These are phyloP conservation scores for Tetrapisispora iriomotensis DNA, from an alignment of 805 yeast species.

Conservation along the genomic window DNA sequence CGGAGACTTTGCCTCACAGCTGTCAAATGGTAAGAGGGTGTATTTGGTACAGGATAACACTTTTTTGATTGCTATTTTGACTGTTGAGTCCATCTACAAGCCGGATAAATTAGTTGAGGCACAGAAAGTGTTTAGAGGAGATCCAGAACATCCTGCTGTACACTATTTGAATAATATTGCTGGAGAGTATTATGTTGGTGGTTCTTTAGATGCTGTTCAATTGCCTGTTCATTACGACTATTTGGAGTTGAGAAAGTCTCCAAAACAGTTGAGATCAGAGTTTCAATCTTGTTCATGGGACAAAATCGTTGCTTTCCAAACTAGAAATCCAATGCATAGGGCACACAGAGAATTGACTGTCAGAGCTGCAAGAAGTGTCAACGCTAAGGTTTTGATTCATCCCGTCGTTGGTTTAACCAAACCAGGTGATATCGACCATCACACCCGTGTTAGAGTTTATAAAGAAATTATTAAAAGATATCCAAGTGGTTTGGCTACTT, in stretches of 20 bases:
- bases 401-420: conserved; percentile 96
- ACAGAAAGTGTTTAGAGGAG: conserved; percentile 83
- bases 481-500: conserved; percentile 87
- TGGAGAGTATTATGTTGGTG: conserved; percentile 83
- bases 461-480: conserved; percentile 85
- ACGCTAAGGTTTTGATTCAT: conserved; percentile 81
- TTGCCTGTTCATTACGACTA: conserved; percentile 87
- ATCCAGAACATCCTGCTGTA: conserved; percentile 93
- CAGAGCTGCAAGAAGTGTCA: conserved; percentile 89
- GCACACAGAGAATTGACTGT: conserved; percentile 95
- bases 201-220: conserved; percentile 71
- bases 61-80: conserved; percentile 67
- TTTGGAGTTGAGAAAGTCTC: conserved; percentile 78
- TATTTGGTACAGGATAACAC: conserved; percentile 76
- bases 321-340: conserved; percentile 97
- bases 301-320: conserved; percentile 91
- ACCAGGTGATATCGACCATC: conserved; percentile 97
- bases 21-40: conserved; percentile 35
- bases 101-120: conserved; percentile 82
- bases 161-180: conserved; percentile 61
- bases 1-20: conserved; percentile 26
- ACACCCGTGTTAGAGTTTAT: conserved; percentile 92
- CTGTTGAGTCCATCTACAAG: conserved; percentile 66
- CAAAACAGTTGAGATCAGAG: conserved; percentile 81
- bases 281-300: conserved; percentile 76